Conservation (phyloP, 306 rosid species). For the Oemleria cerasiformis region DNA sequence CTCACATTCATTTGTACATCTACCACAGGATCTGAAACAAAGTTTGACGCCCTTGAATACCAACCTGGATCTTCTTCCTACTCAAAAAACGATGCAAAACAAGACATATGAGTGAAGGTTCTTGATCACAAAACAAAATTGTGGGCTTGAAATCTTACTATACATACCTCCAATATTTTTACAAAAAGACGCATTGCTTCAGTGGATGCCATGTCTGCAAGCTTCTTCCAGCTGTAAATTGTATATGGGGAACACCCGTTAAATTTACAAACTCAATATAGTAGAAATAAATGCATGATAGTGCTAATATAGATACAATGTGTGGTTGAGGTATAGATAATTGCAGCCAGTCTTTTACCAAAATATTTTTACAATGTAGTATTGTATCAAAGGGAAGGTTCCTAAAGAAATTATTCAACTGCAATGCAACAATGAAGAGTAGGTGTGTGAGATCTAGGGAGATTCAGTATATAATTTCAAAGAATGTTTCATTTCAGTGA, state of each 20-base stretch:
- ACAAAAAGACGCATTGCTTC: conserved; percentile 99
- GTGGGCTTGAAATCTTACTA: conserved; percentile 13
- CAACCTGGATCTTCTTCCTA: conserved; percentile 98
- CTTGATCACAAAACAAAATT: conserved; percentile 13
- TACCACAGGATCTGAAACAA: conserved; percentile 69
- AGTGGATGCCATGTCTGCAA: conserved; percentile 73
- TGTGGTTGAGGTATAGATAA: neutral
- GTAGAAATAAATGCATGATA: neutral
- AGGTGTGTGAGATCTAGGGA: neutral
- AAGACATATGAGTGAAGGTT: conserved; percentile 28
- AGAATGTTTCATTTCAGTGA: neutral
- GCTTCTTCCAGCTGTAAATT: conserved; percentile 92
- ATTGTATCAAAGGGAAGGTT: neutral
- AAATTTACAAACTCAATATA: conserved; percentile 12
- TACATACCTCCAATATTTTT: conserved; percentile 84
- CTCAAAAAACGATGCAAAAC: conserved; percentile 19
- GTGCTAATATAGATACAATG: neutral
- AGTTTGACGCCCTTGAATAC: conserved; percentile 88
- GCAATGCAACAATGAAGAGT: neutral
- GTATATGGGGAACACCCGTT: conserved; percentile 19
- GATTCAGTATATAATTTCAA: neutral
- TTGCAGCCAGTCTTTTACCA: neutral
- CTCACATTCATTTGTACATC: conserved; percentile 90
- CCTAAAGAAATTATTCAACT: neutral
- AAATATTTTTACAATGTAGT: neutral